These are phyloP conservation scores for Nephelium lappaceum DNA, from an alignment of 345 rosid genomes.

Conservation along the genomic window DNA sequence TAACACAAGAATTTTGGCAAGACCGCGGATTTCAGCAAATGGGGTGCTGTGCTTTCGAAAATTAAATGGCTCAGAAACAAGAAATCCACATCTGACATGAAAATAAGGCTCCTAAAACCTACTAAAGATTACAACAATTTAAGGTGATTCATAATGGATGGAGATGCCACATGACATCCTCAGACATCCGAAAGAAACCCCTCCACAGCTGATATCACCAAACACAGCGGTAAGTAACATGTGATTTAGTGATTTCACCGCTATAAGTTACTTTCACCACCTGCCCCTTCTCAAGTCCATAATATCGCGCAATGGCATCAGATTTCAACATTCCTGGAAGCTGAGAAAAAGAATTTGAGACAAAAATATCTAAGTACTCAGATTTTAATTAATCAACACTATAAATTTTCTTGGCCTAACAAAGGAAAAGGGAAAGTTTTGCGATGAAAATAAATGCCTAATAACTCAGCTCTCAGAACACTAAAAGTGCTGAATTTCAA, in stretches of 20 bases:
- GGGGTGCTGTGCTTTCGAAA: neutral
- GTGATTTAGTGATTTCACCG: slow-evolving; percentile 46
- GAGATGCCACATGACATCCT: neutral
- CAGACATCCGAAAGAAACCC: no score
- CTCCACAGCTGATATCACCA: slow-evolving; percentile 22
- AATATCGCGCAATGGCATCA: slow-evolving; percentile 61
- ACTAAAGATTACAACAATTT: neutral
- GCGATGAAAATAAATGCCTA: neutral
- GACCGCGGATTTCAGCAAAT: neutral
- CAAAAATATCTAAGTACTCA: neutral
- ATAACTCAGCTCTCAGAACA: neutral
- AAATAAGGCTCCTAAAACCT: neutral
- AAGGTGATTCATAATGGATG: neutral
- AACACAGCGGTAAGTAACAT: slow-evolving; percentile 58
- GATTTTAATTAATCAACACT: neutral
- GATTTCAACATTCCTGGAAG: slow-evolving; percentile 60
- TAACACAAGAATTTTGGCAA: neutral
- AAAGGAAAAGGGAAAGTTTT: neutral
- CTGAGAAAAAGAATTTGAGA: slow-evolving; percentile 31
- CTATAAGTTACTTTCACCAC: slow-evolving; percentile 58
- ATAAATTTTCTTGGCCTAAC: neutral
- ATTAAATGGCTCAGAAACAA: neutral
- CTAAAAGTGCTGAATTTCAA: neutral
- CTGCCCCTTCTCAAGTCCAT: slow-evolving; percentile 75
- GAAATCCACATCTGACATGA: neutral